A percentile compares a stretch with the other conserved stretches of the same genome.
phyloP scores from a whole-genome alignment of 2,329 filamentous ascomycete genomes.

The Fusarium sp. region DNA sequence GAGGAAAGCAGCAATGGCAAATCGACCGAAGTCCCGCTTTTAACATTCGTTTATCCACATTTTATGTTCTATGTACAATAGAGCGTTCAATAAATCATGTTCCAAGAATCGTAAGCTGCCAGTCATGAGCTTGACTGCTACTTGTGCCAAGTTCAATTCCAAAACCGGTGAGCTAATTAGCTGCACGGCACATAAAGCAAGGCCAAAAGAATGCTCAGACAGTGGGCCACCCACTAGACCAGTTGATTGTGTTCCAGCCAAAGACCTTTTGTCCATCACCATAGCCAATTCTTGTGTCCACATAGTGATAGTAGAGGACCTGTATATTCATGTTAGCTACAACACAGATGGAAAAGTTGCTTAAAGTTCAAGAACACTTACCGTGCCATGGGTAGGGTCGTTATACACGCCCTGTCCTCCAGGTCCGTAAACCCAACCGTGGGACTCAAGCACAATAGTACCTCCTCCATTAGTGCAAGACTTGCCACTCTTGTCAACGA shows the following conservation, averaged over 20 bases:
- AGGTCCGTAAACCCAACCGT: constrained; percentile 72
- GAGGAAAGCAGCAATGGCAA: neutral
- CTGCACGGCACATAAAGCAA: neutral
- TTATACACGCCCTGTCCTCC: constrained; percentile 66
- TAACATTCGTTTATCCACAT: neutral
- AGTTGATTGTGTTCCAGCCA: constrained; percentile 63
- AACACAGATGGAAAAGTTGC: too few species aligned
- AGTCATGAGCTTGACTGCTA: neutral
- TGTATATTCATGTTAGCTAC: constrained; percentile 32
- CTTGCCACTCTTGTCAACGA: constrained; percentile 67
- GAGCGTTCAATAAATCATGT: neutral
- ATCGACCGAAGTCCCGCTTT: neutral
- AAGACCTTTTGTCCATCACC: constrained; percentile 60
- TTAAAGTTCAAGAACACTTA: neutral
- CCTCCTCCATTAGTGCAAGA: constrained; percentile 71
- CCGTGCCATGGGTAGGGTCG: constrained; percentile 39
- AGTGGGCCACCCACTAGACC: constrained; percentile 62
- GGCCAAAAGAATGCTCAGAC: constrained; percentile 5
- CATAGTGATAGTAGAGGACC: constrained; percentile 61
- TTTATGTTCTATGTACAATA: neutral
- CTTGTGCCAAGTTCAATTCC: neutral
- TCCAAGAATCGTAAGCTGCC: neutral
- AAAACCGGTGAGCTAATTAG: too few species aligned
- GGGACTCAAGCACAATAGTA: constrained; percentile 69
- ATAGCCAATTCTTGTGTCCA: constrained; percentile 46